A percentile compares a stretch with the other conserved stretches of the same genome.
Conservation (phyloP, 345 rosid species). For the Camelina hispida region DNA sequence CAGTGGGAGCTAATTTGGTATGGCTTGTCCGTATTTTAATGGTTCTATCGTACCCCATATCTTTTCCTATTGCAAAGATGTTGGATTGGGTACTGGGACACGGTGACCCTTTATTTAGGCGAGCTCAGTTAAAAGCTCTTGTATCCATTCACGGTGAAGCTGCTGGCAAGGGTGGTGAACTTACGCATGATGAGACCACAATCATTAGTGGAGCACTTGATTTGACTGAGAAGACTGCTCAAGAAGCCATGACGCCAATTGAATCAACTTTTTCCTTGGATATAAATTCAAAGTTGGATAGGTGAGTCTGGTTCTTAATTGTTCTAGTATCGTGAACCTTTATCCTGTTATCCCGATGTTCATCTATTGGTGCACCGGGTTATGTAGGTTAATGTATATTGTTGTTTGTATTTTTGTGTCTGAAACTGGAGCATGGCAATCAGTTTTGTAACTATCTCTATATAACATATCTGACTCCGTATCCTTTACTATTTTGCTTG, state of each 20-base stretch:
- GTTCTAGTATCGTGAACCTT: background rate
- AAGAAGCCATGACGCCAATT: conserved; percentile 99
- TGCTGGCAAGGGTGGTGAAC: conserved; percentile 99
- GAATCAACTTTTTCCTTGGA: conserved; percentile 96
- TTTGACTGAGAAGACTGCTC: conserved; percentile 95
- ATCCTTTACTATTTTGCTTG: background rate
- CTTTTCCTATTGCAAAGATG: conserved; percentile 91
- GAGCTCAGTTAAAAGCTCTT: conserved; percentile 95
- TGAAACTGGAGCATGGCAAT: conserved; percentile 12
- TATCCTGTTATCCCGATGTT: background rate
- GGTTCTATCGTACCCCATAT: conserved; percentile 78
- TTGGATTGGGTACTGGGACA: conserved; percentile 88
- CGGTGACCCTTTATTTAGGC: conserved; percentile 79
- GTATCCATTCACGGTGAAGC: conserved; percentile 91
- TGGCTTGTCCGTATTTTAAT: conserved; percentile 86
- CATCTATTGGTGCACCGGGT: background rate
- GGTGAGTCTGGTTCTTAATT: conserved; percentile 54
- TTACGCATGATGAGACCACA: conserved; percentile 94
- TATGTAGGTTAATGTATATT: background rate
- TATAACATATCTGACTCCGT: background rate
- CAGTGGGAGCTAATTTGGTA: conserved; percentile 85
- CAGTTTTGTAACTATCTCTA: conserved; percentile 10
- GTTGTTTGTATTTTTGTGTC: background rate
- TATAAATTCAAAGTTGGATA: conserved; percentile 91
- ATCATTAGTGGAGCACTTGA: conserved; percentile 95